A percentile compares a stretch with the other conserved stretches of the same genome.
Conservation (phyloP, 2,329 filamentous ascomycete genomes). For the Rhinocladiella similis region DNA sequence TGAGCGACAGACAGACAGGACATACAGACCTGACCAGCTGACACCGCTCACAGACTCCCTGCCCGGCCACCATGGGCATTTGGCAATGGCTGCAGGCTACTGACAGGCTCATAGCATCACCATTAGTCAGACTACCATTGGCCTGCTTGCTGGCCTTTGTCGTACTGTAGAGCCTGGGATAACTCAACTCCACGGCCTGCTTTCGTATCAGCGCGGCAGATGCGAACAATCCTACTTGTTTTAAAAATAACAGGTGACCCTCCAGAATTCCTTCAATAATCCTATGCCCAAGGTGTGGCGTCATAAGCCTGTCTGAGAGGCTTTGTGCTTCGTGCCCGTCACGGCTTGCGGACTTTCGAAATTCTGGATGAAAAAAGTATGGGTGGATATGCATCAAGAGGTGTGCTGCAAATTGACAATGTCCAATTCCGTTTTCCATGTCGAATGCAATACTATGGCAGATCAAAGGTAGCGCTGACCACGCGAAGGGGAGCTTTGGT, state of each 20-base stretch:
- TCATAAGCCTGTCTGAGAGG: slow-evolving; percentile 29
- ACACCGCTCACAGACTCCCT: slow-evolving; percentile 24
- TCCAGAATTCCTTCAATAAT: slow-evolving; percentile 53
- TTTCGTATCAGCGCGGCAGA: slow-evolving; percentile 59
- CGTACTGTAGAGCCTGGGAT: slow-evolving; percentile 5
- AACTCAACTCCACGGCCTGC: slow-evolving; percentile 36
- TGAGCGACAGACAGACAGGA: slow-evolving; percentile 50
- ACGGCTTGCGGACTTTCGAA: slow-evolving; percentile 10
- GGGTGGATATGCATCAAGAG: slow-evolving; percentile 46
- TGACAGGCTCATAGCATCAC: slow-evolving; percentile 13
- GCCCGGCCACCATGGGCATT: slow-evolving; percentile 14
- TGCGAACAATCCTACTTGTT: slow-evolving; percentile 34
- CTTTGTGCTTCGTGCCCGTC: slow-evolving; percentile 1
- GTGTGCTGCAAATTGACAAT: slow-evolving; percentile 50
- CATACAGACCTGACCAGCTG: slow-evolving; percentile 37
- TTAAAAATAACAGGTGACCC: slow-evolving; percentile 58
- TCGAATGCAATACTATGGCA: slow-evolving; percentile 29
- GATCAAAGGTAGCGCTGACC: slow-evolving; percentile 27
- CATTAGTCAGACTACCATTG: slow-evolving; percentile 12
- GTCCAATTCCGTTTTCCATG: slow-evolving; percentile 41
- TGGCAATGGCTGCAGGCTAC: slow-evolving; percentile 24
- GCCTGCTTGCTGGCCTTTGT: slow-evolving; percentile 8
- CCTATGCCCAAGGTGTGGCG: slow-evolving; percentile 44
- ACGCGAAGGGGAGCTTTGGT: slow-evolving; percentile 27
- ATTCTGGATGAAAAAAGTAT: slow-evolving; percentile 41